Evolutionary conservation across 495 filamentous ascomycete species (phyloP).

Genomic region (Penicillium tannophilum): DNA sequence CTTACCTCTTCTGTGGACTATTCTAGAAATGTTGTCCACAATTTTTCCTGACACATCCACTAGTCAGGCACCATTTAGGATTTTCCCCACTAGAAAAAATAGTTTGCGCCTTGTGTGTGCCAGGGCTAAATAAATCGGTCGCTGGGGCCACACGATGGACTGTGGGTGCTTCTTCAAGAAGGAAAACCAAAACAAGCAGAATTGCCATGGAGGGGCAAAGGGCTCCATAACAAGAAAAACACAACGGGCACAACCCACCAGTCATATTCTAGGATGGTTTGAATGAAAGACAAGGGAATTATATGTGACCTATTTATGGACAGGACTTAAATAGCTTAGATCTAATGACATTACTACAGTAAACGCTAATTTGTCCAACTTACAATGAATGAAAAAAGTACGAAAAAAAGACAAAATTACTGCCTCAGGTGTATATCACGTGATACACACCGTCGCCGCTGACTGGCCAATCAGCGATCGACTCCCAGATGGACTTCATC

Average conservation of each 20-base stretch:
- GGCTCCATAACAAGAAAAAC: conserved; percentile 7
- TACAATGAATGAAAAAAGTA: not conserved
- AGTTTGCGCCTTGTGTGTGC: conserved; percentile 14
- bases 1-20: conserved; percentile 4
- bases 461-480: conserved; percentile 21
- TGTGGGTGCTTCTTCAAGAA: conserved; percentile 33
- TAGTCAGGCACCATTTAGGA: conserved; percentile 7
- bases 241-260: not conserved
- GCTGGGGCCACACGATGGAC: conserved; percentile 37
- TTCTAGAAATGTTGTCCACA: conserved; percentile 9
- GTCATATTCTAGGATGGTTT: not conserved
- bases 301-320: not conserved
- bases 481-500: conserved; percentile 24
- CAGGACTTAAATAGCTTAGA: not conserved
- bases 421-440: not conserved
- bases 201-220: conserved; percentile 16
- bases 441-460: not conserved
- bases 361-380: not conserved
- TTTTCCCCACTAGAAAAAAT: conserved; percentile 19
- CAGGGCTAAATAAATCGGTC: conserved; percentile 32
- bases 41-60: conserved; percentile 9
- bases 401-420: not conserved
- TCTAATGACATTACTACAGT: not conserved
- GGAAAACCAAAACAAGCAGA: conserved; percentile 51
- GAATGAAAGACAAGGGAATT: not conserved